Evolutionary conservation across 805 yeast genomes (phyloP).

Genomic region (Lachancea dasiensis): DNA sequence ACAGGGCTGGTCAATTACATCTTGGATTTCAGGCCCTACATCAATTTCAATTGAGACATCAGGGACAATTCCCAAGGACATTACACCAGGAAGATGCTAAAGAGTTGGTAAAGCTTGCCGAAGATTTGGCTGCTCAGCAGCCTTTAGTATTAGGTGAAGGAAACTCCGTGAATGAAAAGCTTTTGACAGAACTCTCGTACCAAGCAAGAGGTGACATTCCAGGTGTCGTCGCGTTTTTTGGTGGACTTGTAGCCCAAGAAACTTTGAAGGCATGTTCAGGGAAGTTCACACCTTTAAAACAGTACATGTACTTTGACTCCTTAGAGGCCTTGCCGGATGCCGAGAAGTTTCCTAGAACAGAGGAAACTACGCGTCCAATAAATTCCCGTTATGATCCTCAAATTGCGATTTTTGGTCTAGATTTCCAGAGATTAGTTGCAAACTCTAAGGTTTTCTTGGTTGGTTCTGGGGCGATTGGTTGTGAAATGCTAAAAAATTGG

Average conservation of each 20-base stretch:
- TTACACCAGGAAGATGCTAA: conserved; percentile 67
- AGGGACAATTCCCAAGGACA: conserved; percentile 70
- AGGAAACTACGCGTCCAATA: conserved; percentile 65
- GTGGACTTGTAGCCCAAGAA: conserved; percentile 95
- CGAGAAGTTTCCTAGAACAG: conserved; percentile 54
- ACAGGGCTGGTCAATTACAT: conserved; percentile 85
- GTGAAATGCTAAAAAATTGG: conserved; percentile 98
- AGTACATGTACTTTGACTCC: conserved; percentile 89
- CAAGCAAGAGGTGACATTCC: conserved; percentile 93
- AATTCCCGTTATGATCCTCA: conserved; percentile 89
- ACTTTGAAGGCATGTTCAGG: conserved; percentile 93
- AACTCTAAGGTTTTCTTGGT: conserved; percentile 84
- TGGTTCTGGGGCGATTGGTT: conserved; percentile 98
- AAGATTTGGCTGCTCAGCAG: conserved; percentile 50
- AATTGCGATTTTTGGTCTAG: conserved; percentile 86
- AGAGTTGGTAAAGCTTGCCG: conserved; percentile 54
- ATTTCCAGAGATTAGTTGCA: conserved; percentile 65
- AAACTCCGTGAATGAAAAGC: conserved; percentile 49
- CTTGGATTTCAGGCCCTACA: conserved; percentile 87
- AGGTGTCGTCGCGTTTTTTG: conserved; percentile 80
- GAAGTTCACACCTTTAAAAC: conserved; percentile 89
- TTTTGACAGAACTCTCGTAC: conserved; percentile 66
- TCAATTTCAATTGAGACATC: conserved; percentile 57
- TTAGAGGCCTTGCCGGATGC: conserved; percentile 77
- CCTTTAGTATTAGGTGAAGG: conserved; percentile 47